phyloP scores from a whole-genome alignment of 2,329 filamentous ascomycete genomes.

The Sarocladium oryzae region DNA sequence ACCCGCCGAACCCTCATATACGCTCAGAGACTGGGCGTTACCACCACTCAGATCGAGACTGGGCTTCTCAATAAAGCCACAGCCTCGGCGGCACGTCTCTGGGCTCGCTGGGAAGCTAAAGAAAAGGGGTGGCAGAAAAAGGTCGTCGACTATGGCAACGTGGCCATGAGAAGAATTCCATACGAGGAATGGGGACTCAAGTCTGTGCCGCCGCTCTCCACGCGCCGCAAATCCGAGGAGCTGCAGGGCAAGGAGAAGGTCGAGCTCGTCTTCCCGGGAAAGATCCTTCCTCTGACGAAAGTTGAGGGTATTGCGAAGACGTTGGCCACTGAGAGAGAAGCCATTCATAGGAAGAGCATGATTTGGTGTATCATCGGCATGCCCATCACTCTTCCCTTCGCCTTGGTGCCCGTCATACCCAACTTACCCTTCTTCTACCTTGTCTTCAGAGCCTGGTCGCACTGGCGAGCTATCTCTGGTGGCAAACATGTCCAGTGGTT shows the following conservation, averaged over 20 bases:
- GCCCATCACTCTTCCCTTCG: constrained; percentile 78
- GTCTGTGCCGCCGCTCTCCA: constrained; percentile 77
- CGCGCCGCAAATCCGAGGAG: constrained; percentile 58
- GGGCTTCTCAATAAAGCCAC: constrained; percentile 63
- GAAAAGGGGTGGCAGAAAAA: constrained; percentile 82
- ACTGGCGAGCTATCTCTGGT: constrained; percentile 80
- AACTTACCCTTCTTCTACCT: constrained; percentile 98
- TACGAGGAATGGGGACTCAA: constrained; percentile 98
- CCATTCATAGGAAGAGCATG: constrained; percentile 68
- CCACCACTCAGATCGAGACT: constrained; percentile 38
- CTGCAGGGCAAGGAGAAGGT: constrained; percentile 56
- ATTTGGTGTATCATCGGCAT: constrained; percentile 76
- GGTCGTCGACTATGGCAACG: constrained; percentile 81
- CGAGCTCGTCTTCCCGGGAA: constrained; percentile 69
- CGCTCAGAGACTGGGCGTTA: constrained; percentile 66
- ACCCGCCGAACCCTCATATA: constrained; percentile 88
- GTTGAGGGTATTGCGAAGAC: constrained; percentile 60
- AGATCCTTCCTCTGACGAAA: constrained; percentile 57
- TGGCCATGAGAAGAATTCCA: constrained; percentile 77
- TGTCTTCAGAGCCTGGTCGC: constrained; percentile 83
- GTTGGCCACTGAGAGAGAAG: constrained; percentile 74
- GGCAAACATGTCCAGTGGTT: constrained; percentile 82
- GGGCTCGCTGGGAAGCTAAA: constrained; percentile 82
- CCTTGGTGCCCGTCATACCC: constrained; percentile 79
- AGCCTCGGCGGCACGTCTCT: constrained; percentile 65